Percentiles rank a stretch among this genome's conserved stretches.
These are phyloP conservation scores for Geotrichum macrosporum DNA, from an alignment of 1,139 yeast species.

Conservation along the genomic window DNA sequence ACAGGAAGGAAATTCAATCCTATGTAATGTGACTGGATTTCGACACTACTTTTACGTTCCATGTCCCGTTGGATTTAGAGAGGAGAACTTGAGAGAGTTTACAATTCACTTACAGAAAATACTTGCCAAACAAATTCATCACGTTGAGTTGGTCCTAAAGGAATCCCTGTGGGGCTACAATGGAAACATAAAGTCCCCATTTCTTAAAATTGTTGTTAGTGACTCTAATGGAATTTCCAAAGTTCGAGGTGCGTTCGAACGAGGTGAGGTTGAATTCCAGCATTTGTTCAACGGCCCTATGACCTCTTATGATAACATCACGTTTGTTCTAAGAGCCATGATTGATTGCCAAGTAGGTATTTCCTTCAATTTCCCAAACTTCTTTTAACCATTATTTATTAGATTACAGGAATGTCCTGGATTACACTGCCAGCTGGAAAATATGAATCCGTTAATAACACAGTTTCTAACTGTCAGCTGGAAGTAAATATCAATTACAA, in stretches of 20 bases:
- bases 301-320: constrained; percentile 84
- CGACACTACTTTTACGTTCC: constrained; percentile 89
- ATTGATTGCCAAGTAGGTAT: constrained; percentile 64
- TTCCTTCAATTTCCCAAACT: background rate
- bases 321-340: constrained; percentile 81
- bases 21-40: constrained; percentile 87
- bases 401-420: constrained; percentile 93
- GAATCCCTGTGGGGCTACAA: constrained; percentile 94
- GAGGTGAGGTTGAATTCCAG: constrained; percentile 69
- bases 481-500: constrained; percentile 69
- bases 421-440: constrained; percentile 75
- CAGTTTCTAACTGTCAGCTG: constrained; percentile 74
- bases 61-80: constrained; percentile 73
- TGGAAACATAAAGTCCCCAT: constrained; percentile 73
- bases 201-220: constrained; percentile 64
- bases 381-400: background rate
- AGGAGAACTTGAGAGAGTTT: constrained; percentile 47
- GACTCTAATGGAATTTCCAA: constrained; percentile 64
- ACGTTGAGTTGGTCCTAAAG: constrained; percentile 60
- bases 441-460: constrained; percentile 47
- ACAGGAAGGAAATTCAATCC: constrained; percentile 73
- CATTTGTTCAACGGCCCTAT: constrained; percentile 51
- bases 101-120: constrained; percentile 42
- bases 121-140: constrained; percentile 38
- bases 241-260: constrained; percentile 74